Evolutionary conservation across 1,139 yeast genomes (phyloP).

Genomic region (Saccharomyces hybrid): DNA sequence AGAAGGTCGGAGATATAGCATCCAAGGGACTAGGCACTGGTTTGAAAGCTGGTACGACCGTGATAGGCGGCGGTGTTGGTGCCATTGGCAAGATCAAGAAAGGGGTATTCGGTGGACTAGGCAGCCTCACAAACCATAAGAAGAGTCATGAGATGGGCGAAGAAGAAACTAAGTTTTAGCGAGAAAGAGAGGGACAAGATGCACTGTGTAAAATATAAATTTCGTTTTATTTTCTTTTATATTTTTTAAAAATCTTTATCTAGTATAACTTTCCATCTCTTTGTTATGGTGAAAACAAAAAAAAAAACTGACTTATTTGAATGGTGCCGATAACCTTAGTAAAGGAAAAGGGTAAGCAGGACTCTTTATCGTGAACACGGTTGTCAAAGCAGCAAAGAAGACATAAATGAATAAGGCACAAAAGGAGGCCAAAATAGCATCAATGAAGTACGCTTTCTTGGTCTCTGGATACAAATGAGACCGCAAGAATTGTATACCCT

Average conservation of each 20-base stretch:
- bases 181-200: background rate
- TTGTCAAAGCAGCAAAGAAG: conserved; percentile 47
- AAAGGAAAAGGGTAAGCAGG: conserved; percentile 52
- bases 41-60: conserved; percentile 23
- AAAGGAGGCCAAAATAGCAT: conserved; percentile 38
- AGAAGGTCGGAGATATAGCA: conserved; percentile 34
- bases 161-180: background rate
- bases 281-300: background rate
- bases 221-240: background rate
- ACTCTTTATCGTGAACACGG: conserved; percentile 51
- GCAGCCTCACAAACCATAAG: conserved; percentile 31
- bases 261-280: background rate
- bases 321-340: conserved; percentile 26
- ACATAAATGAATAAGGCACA: conserved; percentile 39
- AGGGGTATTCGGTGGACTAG: conserved; percentile 31
- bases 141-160: conserved; percentile 5
- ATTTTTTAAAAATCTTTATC: background rate
- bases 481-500: conserved; percentile 42
- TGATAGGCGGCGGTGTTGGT: conserved; percentile 38
- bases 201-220: background rate
- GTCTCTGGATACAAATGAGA: conserved; percentile 22
- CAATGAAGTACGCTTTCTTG: conserved; percentile 33
- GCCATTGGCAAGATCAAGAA: conserved; percentile 30
- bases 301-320: conserved; percentile 3
- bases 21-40: conserved; percentile 37